A percentile compares a stretch with the other conserved stretches of the same genome.
Evolutionary conservation across 768 basidiomycete species (phyloP).

Genomic region (Dendrothele bispora): DNA sequence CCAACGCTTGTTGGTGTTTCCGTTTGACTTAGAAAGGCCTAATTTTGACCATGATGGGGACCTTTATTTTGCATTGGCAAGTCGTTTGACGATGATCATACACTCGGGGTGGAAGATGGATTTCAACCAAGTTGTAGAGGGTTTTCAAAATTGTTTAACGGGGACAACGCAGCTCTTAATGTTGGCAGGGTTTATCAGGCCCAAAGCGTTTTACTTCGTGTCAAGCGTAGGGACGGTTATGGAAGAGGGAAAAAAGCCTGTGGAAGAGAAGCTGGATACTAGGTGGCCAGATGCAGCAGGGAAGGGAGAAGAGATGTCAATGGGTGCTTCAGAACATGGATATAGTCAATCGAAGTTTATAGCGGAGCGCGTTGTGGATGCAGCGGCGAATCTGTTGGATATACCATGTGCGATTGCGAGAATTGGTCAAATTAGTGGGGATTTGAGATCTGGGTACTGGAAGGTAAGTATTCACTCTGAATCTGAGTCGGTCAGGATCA

Average conservation of each 20-base stretch:
- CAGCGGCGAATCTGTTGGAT: constrained; percentile 7
- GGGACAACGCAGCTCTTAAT: constrained; percentile 12
- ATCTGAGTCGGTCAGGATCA: no score
- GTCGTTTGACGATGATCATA: constrained; percentile 11
- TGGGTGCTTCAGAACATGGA: constrained; percentile 8
- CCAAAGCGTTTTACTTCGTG: constrained; percentile 14
- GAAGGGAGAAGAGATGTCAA: constrained; percentile 3
- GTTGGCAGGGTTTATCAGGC: constrained; percentile 11
- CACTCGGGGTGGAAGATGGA: constrained; percentile 16
- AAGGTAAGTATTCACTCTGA: constrained; percentile 5
- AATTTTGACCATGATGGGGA: constrained; percentile 4
- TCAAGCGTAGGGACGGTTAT: constrained; percentile 12
- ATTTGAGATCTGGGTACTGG: constrained; percentile 10
- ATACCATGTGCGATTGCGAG: constrained; percentile 13
- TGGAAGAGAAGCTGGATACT: constrained; percentile 10
- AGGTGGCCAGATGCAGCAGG: no score
- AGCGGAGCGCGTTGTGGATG: constrained; percentile 9
- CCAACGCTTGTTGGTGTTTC: constrained; percentile 11
- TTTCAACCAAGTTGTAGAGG: constrained; percentile 12
- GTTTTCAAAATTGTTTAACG: constrained; percentile 12
- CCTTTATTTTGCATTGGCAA: constrained; percentile 8
- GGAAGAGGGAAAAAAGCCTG: constrained; percentile 7
- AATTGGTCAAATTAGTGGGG: constrained; percentile 11
- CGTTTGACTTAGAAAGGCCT: constrained; percentile 11
- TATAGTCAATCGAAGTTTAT: constrained; percentile 15